Evolutionary conservation across 257 asterid species (phyloP).

Genomic region (Capsicum chinense): DNA sequence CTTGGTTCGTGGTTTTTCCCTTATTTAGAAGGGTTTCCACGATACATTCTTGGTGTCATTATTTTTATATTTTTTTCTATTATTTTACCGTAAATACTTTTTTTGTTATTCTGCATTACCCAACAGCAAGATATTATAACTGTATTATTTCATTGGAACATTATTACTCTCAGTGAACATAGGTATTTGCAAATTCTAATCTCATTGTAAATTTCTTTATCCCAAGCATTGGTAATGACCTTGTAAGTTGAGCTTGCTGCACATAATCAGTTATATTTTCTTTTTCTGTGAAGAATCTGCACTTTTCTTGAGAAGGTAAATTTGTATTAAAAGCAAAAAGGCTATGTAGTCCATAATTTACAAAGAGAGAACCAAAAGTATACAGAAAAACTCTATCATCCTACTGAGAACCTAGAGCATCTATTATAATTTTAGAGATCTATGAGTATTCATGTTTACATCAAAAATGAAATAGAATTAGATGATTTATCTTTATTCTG

Average conservation of each 20-base stretch:
- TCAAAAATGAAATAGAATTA: not conserved
- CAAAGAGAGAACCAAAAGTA: not conserved
- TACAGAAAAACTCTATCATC: not conserved
- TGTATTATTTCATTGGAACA: too few relatives aligned
- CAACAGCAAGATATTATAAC: too few relatives aligned
- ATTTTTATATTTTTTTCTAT: too few relatives aligned
- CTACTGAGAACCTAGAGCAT: not conserved
- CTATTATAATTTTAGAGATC: not conserved
- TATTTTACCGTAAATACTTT: too few relatives aligned
- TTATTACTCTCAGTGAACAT: too few relatives aligned
- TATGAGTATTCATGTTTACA: not conserved
- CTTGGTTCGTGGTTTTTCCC: too few relatives aligned
- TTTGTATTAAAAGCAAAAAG: not conserved
- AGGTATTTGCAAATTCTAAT: too few relatives aligned
- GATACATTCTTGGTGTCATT: too few relatives aligned
- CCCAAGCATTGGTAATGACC: not conserved
- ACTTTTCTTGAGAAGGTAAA: not conserved
- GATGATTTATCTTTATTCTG: not conserved
- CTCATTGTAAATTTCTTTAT: too few relatives aligned
- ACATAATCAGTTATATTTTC: not conserved
- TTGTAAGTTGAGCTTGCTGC: slow-evolving; percentile 24
- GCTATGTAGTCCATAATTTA: not conserved
- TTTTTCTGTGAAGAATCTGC: not conserved
- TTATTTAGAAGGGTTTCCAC: too few relatives aligned
- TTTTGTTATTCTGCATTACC: too few relatives aligned